A percentile compares a stretch with the other conserved stretches of the same genome.
Evolutionary conservation across 2,329 filamentous ascomycete genomes (phyloP).

Genomic region (Pseudogymnoascus sp.): DNA sequence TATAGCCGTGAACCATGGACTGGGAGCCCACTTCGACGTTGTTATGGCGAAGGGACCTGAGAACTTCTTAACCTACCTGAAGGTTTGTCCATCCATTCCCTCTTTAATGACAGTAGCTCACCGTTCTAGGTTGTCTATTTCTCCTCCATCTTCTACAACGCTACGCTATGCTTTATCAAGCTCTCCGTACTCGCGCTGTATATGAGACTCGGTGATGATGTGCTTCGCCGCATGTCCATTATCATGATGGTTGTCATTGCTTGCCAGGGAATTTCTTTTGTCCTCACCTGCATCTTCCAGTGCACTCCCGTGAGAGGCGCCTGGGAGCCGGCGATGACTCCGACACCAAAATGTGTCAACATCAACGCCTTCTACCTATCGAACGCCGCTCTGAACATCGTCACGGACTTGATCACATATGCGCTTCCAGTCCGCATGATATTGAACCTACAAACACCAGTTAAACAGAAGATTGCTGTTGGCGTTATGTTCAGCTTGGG

Average conservation of each 20-base stretch:
- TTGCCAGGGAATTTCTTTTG: conserved; percentile 34
- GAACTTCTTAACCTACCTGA: neutral
- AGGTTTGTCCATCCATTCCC: neutral
- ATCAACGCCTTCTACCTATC: conserved; percentile 40
- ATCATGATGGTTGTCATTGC: conserved; percentile 34
- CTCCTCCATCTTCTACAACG: conserved; percentile 11
- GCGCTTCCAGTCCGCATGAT: conserved; percentile 37
- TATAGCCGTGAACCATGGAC: conserved; percentile 8
- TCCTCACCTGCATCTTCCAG: conserved; percentile 37
- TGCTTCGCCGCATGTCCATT: conserved; percentile 29
- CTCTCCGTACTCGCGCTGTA: conserved; percentile 39
- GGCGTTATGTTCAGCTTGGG: conserved; percentile 32
- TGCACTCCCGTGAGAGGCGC: conserved; percentile 33
- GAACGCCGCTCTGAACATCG: conserved; percentile 39
- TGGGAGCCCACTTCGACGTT: neutral
- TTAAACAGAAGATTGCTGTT: conserved; percentile 37
- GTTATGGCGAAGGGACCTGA: neutral
- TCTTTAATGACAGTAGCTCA: neutral
- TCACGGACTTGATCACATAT: conserved; percentile 38
- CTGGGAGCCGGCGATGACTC: conserved; percentile 30
- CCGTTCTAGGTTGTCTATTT: neutral
- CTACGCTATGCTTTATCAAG: conserved; percentile 33
- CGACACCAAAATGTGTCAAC: conserved; percentile 30
- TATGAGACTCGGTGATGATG: conserved; percentile 34
- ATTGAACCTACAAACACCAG: conserved; percentile 35